These are phyloP conservation scores for Geosmithia flava DNA, from an alignment of 2,329 filamentous ascomycete genomes.

Conservation along the genomic window DNA sequence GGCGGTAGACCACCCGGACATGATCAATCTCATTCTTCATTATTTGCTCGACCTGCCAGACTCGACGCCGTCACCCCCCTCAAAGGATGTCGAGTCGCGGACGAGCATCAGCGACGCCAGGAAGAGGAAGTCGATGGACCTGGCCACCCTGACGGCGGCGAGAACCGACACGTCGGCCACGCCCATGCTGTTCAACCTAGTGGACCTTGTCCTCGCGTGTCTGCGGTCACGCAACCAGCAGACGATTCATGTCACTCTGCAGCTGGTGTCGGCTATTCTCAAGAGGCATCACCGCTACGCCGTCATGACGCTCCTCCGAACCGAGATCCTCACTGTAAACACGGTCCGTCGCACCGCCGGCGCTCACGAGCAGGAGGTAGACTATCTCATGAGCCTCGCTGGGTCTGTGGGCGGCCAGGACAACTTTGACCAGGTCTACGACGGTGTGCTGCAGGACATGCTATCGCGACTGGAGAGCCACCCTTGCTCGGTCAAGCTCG, in stretches of 20 bases:
- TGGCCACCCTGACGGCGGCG: conserved; percentile 66
- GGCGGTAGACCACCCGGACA: conserved; percentile 81
- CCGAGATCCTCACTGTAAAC: conserved; percentile 42
- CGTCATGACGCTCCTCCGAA: conserved; percentile 61
- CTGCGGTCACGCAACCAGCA: conserved; percentile 75
- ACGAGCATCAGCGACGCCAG: conserved; percentile 56
- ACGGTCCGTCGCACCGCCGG: conserved; percentile 54
- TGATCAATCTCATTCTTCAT: conserved; percentile 86
- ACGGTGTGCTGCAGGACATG: conserved; percentile 59
- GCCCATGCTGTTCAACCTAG: conserved; percentile 82
- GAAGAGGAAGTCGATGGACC: conserved; percentile 78
- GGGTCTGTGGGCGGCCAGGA: conserved; percentile 55
- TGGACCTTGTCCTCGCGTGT: conserved; percentile 81
- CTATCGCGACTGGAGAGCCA: conserved; percentile 58
- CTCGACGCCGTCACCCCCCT: background rate
- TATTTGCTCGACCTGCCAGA: conserved; percentile 80
- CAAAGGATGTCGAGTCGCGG: conserved; percentile 11
- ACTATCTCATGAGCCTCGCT: conserved; percentile 57
- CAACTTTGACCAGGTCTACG: conserved; percentile 62
- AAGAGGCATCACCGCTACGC: conserved; percentile 83
- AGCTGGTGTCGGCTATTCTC: conserved; percentile 75
- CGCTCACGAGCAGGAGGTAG: conserved; percentile 62
- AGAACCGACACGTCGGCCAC: conserved; percentile 58
- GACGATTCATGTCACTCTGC: conserved; percentile 80
- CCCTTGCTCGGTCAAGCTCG: conserved; percentile 57